Evolutionary conservation across 1,139 yeast genomes (phyloP), one percentile per base, ranked within the genome.

Genomic region (Taiozyma onychis): DNA sequence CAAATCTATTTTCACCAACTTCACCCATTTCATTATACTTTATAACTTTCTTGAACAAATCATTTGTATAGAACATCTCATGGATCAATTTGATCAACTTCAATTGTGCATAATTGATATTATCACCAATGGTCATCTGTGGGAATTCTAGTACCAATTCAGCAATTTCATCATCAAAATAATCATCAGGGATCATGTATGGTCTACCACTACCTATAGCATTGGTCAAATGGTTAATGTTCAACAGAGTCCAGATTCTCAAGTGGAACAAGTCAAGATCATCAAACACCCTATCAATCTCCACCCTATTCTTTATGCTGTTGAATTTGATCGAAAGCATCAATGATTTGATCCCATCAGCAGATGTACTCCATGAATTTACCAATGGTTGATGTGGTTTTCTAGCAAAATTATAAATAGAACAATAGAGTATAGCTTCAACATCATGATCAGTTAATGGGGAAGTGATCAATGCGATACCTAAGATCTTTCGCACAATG

Each of bases 361-460:
- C 73, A 2, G 80, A 73, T 14, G 78, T 57, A 14, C 76, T 65
- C 75, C 81, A 73, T 21, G 74, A 69, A 58, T 79, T 80, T 54
- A 75, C 66, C 44, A 71, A 70, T 11, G 74, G 67, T 58, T 78
- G 83, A 44, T 70, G 66, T 4, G 80, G 76, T 51, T 76, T 77
- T 54, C 81, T 67, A 0, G 81, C 76, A 43, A 77, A 72, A 54
- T 76, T 75, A 57, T 76, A 79, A 62, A 76, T 63, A 18, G 80
- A 71, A 50, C 79, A 69, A 57, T 78, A 79, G 27, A 78, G 58
- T 21, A 79, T 69, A 0, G 81, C 82, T 57, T 79, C 85, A 43
- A 78, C 72, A 55, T 79, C 84, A 58, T 76, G 80, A 53, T 76
- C 80, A 7, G 75, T 74, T 32, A 79, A 58, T n/a, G 78, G 77